Evolutionary conservation across 176 grass and related monocot species (phyloP).

Genomic region (Carex myosuroides): DNA sequence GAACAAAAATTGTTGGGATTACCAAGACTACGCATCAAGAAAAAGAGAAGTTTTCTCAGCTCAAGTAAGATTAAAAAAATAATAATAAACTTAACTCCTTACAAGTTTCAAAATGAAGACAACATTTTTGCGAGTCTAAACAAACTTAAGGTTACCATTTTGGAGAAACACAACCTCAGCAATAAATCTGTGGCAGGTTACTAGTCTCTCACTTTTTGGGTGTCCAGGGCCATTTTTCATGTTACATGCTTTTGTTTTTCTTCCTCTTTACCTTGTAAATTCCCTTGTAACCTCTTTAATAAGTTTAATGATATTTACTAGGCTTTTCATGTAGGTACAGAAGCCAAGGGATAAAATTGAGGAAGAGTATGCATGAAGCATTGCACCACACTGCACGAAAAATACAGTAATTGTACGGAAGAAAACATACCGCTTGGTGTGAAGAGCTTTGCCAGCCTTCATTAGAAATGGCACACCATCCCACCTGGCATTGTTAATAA

Average conservation of each 20-base stretch:
- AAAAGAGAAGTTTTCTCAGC: neutral
- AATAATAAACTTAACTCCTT: neutral
- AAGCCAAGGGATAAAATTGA: neutral
- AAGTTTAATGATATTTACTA: neutral
- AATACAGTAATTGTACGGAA: neutral
- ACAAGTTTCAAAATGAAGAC: neutral
- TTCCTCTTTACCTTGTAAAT: neutral
- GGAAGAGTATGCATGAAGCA: neutral
- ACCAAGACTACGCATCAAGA: neutral
- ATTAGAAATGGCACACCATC: conserved; percentile 97
- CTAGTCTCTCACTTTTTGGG: neutral
- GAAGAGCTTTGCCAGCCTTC: conserved; percentile 92
- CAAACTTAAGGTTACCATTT: neutral
- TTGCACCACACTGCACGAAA: neutral
- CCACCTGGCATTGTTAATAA: conserved; percentile 93
- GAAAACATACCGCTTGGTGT: conserved; percentile 52
- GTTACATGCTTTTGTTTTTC: neutral
- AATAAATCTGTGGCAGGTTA: neutral
- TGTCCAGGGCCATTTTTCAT: neutral
- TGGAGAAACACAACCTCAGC: neutral
- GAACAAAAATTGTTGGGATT: neutral
- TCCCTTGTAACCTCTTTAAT: neutral
- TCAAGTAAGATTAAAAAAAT: neutral
- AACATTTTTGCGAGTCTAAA: neutral
- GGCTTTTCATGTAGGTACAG: neutral